These are phyloP conservation scores for Paraleonurus japonicus DNA, from an alignment of 257 asterid genomes.

Conservation along the genomic window DNA sequence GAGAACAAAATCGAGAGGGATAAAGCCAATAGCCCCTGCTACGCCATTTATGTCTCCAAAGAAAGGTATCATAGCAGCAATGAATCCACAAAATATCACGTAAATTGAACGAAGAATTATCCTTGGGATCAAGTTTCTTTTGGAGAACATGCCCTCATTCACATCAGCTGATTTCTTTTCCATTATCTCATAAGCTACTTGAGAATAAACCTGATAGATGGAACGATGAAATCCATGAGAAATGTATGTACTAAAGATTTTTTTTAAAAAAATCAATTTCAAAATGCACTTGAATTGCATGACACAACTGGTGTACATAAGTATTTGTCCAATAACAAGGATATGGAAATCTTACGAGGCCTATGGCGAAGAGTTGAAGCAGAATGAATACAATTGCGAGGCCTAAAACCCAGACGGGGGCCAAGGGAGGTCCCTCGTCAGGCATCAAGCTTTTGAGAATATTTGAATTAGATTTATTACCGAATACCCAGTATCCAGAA, in stretches of 20 bases:
- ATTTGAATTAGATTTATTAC: conserved; percentile 73
- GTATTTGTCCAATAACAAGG: too few species aligned
- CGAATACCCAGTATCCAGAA: conserved; percentile 90
- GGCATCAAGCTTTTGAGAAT: conserved; percentile 78
- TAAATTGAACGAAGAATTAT: conserved; percentile 70
- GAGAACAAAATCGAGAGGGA: conserved; percentile 86
- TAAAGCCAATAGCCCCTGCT: conserved; percentile 93
- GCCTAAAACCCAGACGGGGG: conserved; percentile 72
- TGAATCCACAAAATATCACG: conserved; percentile 65
- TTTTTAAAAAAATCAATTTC: neutral
- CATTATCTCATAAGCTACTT: conserved; percentile 95
- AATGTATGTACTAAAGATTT: neutral
- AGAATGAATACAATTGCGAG: conserved; percentile 63
- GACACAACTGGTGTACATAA: too few species aligned
- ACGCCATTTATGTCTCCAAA: conserved; percentile 87
- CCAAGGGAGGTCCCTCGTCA: conserved; percentile 68
- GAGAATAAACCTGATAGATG: conserved; percentile 71
- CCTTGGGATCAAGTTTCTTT: conserved; percentile 78
- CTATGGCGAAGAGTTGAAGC: conserved; percentile 84
- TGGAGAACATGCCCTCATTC: conserved; percentile 66
- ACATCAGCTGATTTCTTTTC: conserved; percentile 90
- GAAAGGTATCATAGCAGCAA: conserved; percentile 97
- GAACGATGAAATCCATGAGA: neutral
- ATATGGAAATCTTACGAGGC: conserved; percentile 51
- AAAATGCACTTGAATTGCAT: too few species aligned